Conservation (phyloP, 2,329 filamentous ascomycete genomes). For the Lasiodiplodia hormozganensis region DNA sequence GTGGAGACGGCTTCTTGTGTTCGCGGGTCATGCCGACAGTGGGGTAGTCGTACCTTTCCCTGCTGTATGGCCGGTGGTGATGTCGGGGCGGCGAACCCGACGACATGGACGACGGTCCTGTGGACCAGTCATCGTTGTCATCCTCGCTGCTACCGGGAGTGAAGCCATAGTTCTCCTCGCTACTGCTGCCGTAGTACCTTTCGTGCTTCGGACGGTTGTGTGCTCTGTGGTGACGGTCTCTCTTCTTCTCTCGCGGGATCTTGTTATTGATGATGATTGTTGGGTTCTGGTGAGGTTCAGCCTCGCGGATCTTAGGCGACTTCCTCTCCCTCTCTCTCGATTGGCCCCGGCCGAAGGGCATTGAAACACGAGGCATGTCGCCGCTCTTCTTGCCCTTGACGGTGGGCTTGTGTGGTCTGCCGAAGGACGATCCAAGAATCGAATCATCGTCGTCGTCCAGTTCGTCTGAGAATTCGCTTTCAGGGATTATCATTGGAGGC, state of each 20-base stretch:
- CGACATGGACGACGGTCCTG: not conserved
- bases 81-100: not conserved
- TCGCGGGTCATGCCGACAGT: not conserved
- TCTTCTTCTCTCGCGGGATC: not conserved
- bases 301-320: not conserved
- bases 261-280: constrained; percentile 16
- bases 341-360: not conserved
- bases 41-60: not conserved
- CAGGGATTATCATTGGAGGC: not conserved
- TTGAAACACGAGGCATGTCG: not conserved
- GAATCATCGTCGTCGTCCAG: not conserved
- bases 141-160: constrained; percentile 3
- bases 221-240: not conserved
- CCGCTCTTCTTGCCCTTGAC: not conserved
- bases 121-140: not conserved
- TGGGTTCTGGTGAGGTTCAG: not conserved
- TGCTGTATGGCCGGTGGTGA: not conserved
- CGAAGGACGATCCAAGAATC: not conserved
- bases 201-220: not conserved
- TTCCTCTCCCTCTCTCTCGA: not conserved
- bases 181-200: not conserved
- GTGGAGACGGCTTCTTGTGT: constrained; percentile 6
- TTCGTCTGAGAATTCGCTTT: not conserved
- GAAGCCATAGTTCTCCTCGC: not conserved
- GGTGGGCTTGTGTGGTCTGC: not conserved